phyloP scores from a whole-genome alignment of 164 flowering plant genomes.

The Berberis vulgaris region DNA sequence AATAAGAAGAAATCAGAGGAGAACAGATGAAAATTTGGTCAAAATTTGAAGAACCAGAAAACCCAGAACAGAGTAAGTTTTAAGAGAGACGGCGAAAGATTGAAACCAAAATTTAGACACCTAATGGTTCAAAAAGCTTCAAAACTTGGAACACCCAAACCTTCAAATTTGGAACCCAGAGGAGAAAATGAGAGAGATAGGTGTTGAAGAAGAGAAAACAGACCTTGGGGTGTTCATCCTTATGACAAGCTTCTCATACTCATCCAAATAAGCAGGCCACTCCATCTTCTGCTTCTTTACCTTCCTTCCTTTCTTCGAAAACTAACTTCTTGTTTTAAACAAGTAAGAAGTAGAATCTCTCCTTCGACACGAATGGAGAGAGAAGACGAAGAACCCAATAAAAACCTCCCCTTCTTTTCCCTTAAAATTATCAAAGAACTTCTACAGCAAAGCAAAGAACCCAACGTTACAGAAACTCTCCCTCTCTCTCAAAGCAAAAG shows the following conservation, averaged over 20 bases:
- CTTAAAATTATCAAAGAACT: too few species aligned
- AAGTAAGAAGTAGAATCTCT: too few species aligned
- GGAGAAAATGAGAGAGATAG: background rate
- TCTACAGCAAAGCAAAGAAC: too few species aligned
- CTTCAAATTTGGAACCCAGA: background rate
- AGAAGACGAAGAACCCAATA: too few species aligned
- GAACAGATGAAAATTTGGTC: too few species aligned
- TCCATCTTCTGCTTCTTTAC: slow-evolving; percentile 26
- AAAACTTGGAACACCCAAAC: background rate
- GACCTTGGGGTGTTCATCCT: slow-evolving; percentile 92
- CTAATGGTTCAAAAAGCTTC: background rate
- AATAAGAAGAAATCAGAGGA: background rate
- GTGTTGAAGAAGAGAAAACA: slow-evolving; percentile 4
- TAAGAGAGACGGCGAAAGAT: too few species aligned
- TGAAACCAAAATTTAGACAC: too few species aligned
- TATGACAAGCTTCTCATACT: slow-evolving; percentile 75
- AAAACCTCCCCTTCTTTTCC: too few species aligned
- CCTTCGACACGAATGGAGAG: too few species aligned
- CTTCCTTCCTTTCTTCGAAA: background rate
- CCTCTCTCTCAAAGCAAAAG: background rate
- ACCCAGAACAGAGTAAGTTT: too few species aligned
- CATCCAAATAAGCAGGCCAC: slow-evolving; percentile 44
- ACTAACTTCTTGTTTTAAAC: background rate
- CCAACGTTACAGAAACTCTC: background rate
- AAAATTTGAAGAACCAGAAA: too few species aligned